These are phyloP conservation scores for Streptanthus diversifolius DNA, from an alignment of 345 rosid species.

Conservation along the genomic window DNA sequence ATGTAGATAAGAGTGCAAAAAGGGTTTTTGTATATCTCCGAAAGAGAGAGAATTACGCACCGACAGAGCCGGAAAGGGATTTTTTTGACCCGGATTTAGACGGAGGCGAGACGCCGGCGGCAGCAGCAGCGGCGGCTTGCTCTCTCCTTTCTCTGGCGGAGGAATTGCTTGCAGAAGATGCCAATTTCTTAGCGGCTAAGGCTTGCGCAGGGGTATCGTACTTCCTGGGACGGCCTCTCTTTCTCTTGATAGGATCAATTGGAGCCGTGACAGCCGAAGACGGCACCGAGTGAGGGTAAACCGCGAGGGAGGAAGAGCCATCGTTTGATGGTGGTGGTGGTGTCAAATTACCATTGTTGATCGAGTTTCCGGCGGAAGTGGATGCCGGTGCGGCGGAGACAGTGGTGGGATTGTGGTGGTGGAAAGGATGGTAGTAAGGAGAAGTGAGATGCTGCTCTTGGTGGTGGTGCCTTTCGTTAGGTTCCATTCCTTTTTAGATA, in stretches of 20 bases:
- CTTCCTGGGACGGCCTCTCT: constrained; percentile 95
- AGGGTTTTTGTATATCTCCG: constrained; percentile 3
- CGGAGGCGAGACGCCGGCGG: constrained; percentile 20
- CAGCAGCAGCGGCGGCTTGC: constrained; percentile 32
- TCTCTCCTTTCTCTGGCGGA: constrained; percentile 46
- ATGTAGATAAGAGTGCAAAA: background rate
- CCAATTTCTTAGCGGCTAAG: constrained; percentile 79
- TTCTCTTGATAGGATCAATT: constrained; percentile 60
- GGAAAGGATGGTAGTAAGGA: constrained; percentile 36
- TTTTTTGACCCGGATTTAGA: constrained; percentile 41
- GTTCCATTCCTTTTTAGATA: constrained; percentile 52
- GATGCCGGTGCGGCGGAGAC: constrained; percentile 40
- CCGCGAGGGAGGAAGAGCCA: constrained; percentile 33
- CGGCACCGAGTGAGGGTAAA: constrained; percentile 62
- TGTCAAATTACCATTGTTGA: constrained; percentile 60
- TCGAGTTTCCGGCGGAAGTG: constrained; percentile 23
- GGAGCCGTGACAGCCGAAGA: constrained; percentile 60
- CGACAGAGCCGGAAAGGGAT: constrained; percentile 37
- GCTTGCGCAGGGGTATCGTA: constrained; percentile 93
- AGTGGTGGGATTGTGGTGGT: constrained; percentile 34
- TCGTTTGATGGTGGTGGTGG: constrained; percentile 39
- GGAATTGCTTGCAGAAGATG: constrained; percentile 42
- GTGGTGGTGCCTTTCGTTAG: constrained; percentile 51
- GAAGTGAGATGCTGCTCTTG: constrained; percentile 44
- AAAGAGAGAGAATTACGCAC: constrained; percentile 31